A percentile compares a stretch with the other conserved stretches of the same genome.
These are phyloP conservation scores for Mortierella sp. DNA, from an alignment of 371 early-diverging fungal species.

Conservation along the genomic window DNA sequence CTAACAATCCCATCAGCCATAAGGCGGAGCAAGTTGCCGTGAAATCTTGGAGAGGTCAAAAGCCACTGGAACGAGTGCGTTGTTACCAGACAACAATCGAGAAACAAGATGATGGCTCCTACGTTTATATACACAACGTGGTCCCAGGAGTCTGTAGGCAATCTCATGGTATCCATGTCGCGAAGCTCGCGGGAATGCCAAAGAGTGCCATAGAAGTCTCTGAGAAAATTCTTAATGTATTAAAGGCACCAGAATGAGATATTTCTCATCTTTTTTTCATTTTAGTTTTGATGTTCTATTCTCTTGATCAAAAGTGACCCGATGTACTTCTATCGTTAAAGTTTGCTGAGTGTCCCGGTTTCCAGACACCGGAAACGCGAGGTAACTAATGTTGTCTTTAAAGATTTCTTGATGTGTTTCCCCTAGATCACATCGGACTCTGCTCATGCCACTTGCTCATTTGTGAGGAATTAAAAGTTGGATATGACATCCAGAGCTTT, in stretches of 20 bases:
- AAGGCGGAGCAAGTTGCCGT: neutral
- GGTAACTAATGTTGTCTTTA: too few relatives aligned
- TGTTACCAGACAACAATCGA: conserved; percentile 71
- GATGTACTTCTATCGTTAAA: too few relatives aligned
- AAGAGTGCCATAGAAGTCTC: conserved; percentile 41
- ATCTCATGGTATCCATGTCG: conserved; percentile 84
- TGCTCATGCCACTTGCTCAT: too few relatives aligned
- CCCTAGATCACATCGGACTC: too few relatives aligned
- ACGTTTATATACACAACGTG: conserved; percentile 75
- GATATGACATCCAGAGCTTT: too few relatives aligned
- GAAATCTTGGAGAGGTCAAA: conserved; percentile 32
- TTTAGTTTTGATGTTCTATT: too few relatives aligned
- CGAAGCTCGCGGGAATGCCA: conserved; percentile 75
- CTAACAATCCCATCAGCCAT: too few relatives aligned
- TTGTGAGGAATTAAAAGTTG: too few relatives aligned
- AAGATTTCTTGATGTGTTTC: too few relatives aligned
- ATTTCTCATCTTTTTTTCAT: neutral
- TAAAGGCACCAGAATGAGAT: conserved; percentile 17
- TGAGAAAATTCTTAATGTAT: conserved; percentile 14
- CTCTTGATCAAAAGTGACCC: too few relatives aligned
- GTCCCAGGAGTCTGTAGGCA: conserved; percentile 75
- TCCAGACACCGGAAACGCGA: too few relatives aligned
- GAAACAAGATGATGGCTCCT: conserved; percentile 53
- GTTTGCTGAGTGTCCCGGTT: too few relatives aligned
- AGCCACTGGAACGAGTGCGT: conserved; percentile 51